These are phyloP conservation scores for Rubroshorea leprosula DNA, from an alignment of 345 rosid species.

Conservation along the genomic window DNA sequence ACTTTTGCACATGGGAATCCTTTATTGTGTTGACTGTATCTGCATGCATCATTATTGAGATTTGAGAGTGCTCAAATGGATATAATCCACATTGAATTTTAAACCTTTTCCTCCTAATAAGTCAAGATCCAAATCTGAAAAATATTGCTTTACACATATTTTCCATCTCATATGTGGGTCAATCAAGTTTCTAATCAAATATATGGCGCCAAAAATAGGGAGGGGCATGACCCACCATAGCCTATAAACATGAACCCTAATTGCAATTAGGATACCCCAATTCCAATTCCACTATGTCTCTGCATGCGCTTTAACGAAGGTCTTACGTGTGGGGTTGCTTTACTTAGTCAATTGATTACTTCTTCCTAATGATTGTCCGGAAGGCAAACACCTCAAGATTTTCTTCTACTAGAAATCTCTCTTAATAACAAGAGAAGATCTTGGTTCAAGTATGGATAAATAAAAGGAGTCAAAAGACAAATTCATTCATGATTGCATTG, in stretches of 20 bases:
- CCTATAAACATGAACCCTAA: too few species aligned
- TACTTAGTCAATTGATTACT: not conserved
- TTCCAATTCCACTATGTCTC: constrained; percentile 2
- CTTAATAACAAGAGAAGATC: not conserved
- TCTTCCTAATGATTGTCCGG: not conserved
- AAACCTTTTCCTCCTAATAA: too few species aligned
- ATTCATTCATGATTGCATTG: too few species aligned
- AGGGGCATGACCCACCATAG: too few species aligned
- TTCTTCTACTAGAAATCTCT: not conserved
- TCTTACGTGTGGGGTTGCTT: not conserved
- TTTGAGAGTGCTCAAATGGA: too few species aligned
- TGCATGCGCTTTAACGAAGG: not conserved
- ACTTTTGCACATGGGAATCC: not conserved
- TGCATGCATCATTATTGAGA: not conserved
- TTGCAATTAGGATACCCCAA: too few species aligned
- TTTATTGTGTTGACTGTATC: not conserved
- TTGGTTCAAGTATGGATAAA: too few species aligned
- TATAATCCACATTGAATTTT: too few species aligned
- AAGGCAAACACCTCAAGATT: not conserved
- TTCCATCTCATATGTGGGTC: too few species aligned
- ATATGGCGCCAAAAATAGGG: too few species aligned
- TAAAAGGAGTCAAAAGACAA: too few species aligned
- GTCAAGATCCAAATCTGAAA: not conserved
- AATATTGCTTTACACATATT: not conserved
- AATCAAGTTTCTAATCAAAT: not conserved